Base-by-base conservation (phyloP, 1,284 basidiomycete species). In the Volvariella surrecta region DNA sequence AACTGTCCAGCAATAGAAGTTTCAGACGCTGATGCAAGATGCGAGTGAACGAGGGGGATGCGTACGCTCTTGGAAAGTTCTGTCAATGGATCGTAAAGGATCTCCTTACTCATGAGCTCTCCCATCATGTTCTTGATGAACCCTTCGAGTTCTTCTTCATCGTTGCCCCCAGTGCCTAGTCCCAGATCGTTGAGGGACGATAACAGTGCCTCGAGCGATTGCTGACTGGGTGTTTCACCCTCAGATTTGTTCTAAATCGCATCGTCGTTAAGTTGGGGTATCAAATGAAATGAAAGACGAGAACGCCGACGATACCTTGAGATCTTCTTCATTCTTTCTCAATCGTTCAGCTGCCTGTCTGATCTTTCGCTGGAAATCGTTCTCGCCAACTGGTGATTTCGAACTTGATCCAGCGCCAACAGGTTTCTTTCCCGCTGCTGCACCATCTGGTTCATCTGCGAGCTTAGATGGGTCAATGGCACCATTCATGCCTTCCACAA, bases 111-210 rank as follows among this genome's bases (percentile, higher is more conserved):
- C 89, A 99, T 92, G 38, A 99, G 72, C 58, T 93, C 84, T 13
- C 78, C 75, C 93, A 95, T 92, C 86, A 98, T 90, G 32, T 71
- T 78, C 60, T 98, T 91, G 17, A 99, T 70, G 52, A 96, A 71
- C 7, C 76, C 79, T 39, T 82, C 77, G 4, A 94, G 62, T 43
- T 85, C 79, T 28, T 74, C 76, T 16, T 82, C 82, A n/a, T 71
- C 70, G 13, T 67, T 59, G 31, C 60, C 61, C 30, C 53, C 51
- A 45, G 43, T 45, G 16, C 31, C 50, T n/a, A 47, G 20, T 32
- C 48, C 52, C 22, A 46, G 16, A 13, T 60, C 64, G 17, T 63
- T 66, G 2, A 79, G 55, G 19, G 73, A 66, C 19, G 64, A 56
- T 6, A 85, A 61, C 13, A 82, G 59, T 20, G 67, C 62, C 44